Conservation (phyloP, 2,329 filamentous ascomycete species). For the Colletotrichum musae region DNA sequence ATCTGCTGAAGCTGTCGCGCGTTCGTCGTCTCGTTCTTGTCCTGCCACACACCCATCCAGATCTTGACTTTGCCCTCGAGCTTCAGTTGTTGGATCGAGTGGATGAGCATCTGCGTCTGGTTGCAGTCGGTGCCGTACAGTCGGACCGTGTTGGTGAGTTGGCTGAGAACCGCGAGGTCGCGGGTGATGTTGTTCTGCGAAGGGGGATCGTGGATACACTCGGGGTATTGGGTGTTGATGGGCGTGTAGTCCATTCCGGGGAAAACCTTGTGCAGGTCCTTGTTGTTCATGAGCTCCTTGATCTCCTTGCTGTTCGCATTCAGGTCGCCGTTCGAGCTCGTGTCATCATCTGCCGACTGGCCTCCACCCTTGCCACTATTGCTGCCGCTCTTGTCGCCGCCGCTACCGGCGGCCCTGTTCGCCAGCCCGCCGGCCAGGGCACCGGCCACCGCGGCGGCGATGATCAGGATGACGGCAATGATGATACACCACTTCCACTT, state of each 20-base stretch:
- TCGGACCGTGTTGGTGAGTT: conserved; percentile 89
- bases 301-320: conserved; percentile 83
- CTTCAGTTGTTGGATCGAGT: conserved; percentile 82
- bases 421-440: conserved; percentile 82
- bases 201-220: conserved; percentile 81
- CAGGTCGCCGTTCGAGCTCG: conserved; percentile 77
- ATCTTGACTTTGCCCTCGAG: conserved; percentile 83
- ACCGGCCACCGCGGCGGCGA: conserved; percentile 78
- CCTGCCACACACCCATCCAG: conserved; percentile 96
- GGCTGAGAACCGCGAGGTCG: conserved; percentile 90
- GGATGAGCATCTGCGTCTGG: conserved; percentile 93
- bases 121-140: conserved; percentile 98
- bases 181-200: conserved; percentile 96
- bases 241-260: conserved; percentile 97
- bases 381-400: conserved; percentile 43
- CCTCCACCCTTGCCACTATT: conserved; percentile 49
- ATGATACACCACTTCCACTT: conserved; percentile 81
- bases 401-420: conserved; percentile 62
- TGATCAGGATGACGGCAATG: conserved; percentile 72
- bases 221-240: conserved; percentile 90
- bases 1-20: conserved; percentile 85
- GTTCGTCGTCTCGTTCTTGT: conserved; percentile 87
- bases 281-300: conserved; percentile 84
- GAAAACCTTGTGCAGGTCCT: conserved; percentile 90
- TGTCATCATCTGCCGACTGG: conserved; percentile 72